Conservation (phyloP, 2,329 filamentous ascomycete species). For the Eurotiales sp. region DNA sequence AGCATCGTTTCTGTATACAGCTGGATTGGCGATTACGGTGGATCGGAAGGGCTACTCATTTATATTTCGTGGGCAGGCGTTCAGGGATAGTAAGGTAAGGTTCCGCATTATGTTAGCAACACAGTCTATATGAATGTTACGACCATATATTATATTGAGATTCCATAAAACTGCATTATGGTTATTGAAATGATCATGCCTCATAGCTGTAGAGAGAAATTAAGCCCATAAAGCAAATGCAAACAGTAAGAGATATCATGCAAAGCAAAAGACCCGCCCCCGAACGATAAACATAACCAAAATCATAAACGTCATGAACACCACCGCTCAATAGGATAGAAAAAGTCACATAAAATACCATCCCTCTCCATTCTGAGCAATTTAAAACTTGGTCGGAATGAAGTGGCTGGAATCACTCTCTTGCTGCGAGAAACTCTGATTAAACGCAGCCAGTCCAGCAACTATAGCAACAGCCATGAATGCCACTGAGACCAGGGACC, state of each 20-base stretch:
- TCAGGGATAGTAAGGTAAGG: too few relatives aligned
- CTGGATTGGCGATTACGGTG: neutral
- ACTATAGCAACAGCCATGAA: constrained; percentile 72
- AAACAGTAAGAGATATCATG: too few relatives aligned
- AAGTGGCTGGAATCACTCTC: constrained; percentile 65
- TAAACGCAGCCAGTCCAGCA: constrained; percentile 73
- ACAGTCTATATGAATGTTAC: neutral
- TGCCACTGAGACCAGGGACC: constrained; percentile 66
- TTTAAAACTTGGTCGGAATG: constrained; percentile 40
- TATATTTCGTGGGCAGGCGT: neutral
- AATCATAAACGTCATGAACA: neutral
- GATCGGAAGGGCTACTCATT: neutral
- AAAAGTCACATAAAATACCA: neutral
- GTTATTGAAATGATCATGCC: neutral
- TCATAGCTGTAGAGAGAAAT: neutral
- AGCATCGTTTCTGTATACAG: neutral
- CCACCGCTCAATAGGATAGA: neutral
- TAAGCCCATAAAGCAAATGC: neutral
- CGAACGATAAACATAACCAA: neutral
- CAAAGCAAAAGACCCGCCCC: neutral
- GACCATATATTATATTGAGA: neutral
- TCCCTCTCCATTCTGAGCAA: neutral
- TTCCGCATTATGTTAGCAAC: too few relatives aligned
- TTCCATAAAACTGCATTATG: neutral
- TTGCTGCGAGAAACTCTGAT: constrained; percentile 65